phyloP scores from a whole-genome alignment of 2,329 filamentous ascomycete species.

The Didymella keratinophila region DNA sequence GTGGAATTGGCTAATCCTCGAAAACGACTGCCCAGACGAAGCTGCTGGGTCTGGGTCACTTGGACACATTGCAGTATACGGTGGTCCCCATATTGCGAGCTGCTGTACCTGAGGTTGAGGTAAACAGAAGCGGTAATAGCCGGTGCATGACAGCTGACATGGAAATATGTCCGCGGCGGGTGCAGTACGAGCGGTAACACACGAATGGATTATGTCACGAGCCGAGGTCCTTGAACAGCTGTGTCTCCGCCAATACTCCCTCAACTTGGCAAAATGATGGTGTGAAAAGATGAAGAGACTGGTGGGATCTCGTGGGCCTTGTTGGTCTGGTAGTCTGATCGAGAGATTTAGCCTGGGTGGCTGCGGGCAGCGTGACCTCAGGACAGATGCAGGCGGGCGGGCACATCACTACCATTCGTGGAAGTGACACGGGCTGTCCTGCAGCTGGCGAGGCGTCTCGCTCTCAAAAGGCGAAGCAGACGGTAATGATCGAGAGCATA shows the following conservation, averaged over 20 bases:
- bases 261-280: background rate
- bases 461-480: background rate
- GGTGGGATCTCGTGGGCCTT: conserved; percentile 3
- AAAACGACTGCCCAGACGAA: background rate
- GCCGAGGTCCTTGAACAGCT: conserved; percentile 7
- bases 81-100: background rate
- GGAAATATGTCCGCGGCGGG: conserved; percentile 2
- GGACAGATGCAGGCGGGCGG: background rate
- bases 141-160: conserved; percentile 12
- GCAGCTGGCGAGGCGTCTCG: conserved; percentile 16
- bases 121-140: conserved; percentile 6
- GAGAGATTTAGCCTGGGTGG: conserved; percentile 1
- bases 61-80: background rate
- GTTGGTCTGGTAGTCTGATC: conserved; percentile 1
- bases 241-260: background rate
- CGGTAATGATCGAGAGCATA: conserved; percentile 4
- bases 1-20: background rate
- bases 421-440: conserved; percentile 11
- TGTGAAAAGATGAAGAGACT: background rate
- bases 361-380: conserved; percentile 1
- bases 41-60: background rate
- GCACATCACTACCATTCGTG: conserved; percentile 5
- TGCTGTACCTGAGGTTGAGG: conserved; percentile 2
- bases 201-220: background rate
- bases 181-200: conserved; percentile 1